phyloP scores from a whole-genome alignment of 2,329 filamentous ascomycete genomes.

The Fusarium brevicatenulatum region DNA sequence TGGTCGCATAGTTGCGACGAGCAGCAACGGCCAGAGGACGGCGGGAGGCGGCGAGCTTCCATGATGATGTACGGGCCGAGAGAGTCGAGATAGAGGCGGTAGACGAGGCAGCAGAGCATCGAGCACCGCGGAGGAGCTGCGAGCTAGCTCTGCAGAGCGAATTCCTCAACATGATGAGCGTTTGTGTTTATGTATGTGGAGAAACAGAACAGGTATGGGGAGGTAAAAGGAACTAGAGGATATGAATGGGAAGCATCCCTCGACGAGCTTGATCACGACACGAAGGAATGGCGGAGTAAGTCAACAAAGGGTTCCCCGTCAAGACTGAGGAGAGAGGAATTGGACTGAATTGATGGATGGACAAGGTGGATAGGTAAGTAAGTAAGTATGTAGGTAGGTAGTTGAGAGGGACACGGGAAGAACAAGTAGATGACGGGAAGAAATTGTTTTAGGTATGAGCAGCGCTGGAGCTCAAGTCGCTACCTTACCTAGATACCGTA shows the following conservation, averaged over 20 bases:
- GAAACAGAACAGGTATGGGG: conserved; percentile 28
- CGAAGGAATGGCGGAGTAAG: conserved; percentile 62
- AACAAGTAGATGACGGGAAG: conserved; percentile 34
- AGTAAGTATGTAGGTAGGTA: not conserved
- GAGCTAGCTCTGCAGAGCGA: conserved; percentile 72
- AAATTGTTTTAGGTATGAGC: conserved; percentile 34
- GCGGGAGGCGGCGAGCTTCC: conserved; percentile 58
- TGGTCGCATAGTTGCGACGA: conserved; percentile 65
- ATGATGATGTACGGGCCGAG: conserved; percentile 54
- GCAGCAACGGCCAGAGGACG: conserved; percentile 60
- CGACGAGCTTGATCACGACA: conserved; percentile 46
- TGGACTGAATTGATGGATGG: conserved; percentile 21
- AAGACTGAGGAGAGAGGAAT: conserved; percentile 36
- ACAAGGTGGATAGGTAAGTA: not conserved
- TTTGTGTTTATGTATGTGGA: conserved; percentile 21
- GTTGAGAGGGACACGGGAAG: conserved; percentile 26
- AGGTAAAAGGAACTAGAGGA: conserved; percentile 31
- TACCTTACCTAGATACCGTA: not conserved
- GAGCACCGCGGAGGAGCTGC: conserved; percentile 67
- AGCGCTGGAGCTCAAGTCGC: conserved; percentile 35
- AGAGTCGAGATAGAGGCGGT: conserved; percentile 57
- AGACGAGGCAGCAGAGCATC: conserved; percentile 55
- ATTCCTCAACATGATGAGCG: conserved; percentile 75
- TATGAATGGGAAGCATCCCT: conserved; percentile 47
- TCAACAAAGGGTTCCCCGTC: conserved; percentile 46